Base-by-base conservation (phyloP, 2,329 filamentous ascomycete species). In the Cadophora luteo-olivacea region DNA sequence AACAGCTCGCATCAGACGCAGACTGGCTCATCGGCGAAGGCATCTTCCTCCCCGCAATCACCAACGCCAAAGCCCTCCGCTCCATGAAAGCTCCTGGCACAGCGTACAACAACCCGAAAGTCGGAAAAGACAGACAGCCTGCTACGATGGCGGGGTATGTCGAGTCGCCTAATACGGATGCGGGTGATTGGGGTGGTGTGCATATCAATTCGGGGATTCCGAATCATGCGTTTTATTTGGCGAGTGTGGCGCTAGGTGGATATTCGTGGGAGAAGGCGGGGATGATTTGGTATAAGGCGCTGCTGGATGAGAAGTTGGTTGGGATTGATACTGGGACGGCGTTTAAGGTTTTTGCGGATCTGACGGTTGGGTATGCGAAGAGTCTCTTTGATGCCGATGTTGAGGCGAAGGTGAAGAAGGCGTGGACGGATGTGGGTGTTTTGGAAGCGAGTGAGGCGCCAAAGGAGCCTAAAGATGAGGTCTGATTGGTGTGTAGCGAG, bases 161-260 rank as follows among this genome's bases (percentile, higher is more conserved):
- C 57, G 71, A 72, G 0, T 82, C 77, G 2, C 75, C 68, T 4
- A 79, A 83, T 8, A 67, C 38, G 2, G 41, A 48, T 9, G 19
- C 25, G 2, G 41, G 66, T 2, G 85, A 87, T 74, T 83, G 84
- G 55, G 84, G 84, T 8, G 86, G 86, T 38, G 85, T 87, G 3
- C 85, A 88, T 75, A 77, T 85, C 61, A 86, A 82, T 76, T 87
- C 84, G 6, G 86, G 86, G 6, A 87, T 88, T 55, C 86, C 85
- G 2, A 88, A 88, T 78, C 81, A 82, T 69, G 86, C 85, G 2
- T 88, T 88, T 71, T 86, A 86, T 72, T 81, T 85, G 11, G 81
- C 78, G 12, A 77, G 84, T 1, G 75, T 79, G 4, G 80, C 78
- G 1, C 82, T 87, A 70, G 85, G 84, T 16, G 85, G 86, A 5